These are phyloP conservation scores for Linnemannia hyalina DNA, from an alignment of 192 early-diverging fungal genomes.

Conservation along the genomic window DNA sequence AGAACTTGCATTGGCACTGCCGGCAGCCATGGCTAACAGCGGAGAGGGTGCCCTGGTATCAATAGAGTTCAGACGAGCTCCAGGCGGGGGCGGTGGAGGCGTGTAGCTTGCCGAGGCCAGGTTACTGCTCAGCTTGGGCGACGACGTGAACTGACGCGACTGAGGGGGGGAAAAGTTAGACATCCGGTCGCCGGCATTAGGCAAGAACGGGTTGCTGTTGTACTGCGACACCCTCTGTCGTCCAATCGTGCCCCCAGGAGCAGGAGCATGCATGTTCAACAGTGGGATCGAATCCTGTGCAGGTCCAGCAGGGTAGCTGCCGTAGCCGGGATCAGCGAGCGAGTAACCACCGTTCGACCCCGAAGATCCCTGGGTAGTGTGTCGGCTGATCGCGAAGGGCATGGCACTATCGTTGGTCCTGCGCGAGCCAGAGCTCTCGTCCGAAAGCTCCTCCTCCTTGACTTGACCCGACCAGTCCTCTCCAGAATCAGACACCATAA, in stretches of 20 bases:
- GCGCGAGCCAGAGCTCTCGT: slow-evolving; percentile 45
- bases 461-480: slow-evolving; percentile 39
- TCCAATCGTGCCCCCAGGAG: slow-evolving; percentile 53
- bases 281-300: slow-evolving; percentile 46
- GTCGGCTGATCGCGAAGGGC: slow-evolving; percentile 30
- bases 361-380: slow-evolving; percentile 36
- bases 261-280: slow-evolving; percentile 48
- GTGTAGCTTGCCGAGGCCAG: slow-evolving; percentile 40
- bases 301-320: not conserved
- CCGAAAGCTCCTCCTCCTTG: slow-evolving; percentile 48
- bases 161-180: slow-evolving; percentile 28
- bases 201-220: slow-evolving; percentile 17
- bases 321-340: slow-evolving; percentile 35
- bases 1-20: not conserved
- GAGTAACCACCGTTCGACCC: slow-evolving; percentile 34
- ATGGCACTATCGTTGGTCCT: slow-evolving; percentile 44
- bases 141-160: slow-evolving; percentile 45
- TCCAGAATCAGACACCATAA: slow-evolving; percentile 49
- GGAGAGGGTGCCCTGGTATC: slow-evolving; percentile 48
- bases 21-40: slow-evolving; percentile 34
- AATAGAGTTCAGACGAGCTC: slow-evolving; percentile 46
- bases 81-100: slow-evolving; percentile 49
- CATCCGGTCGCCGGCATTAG: slow-evolving; percentile 24
- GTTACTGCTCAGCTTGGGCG: slow-evolving; percentile 52
- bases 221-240: slow-evolving; percentile 46